phyloP scores from a whole-genome alignment of 768 basidiomycete genomes.

The Boletus speciosus region DNA sequence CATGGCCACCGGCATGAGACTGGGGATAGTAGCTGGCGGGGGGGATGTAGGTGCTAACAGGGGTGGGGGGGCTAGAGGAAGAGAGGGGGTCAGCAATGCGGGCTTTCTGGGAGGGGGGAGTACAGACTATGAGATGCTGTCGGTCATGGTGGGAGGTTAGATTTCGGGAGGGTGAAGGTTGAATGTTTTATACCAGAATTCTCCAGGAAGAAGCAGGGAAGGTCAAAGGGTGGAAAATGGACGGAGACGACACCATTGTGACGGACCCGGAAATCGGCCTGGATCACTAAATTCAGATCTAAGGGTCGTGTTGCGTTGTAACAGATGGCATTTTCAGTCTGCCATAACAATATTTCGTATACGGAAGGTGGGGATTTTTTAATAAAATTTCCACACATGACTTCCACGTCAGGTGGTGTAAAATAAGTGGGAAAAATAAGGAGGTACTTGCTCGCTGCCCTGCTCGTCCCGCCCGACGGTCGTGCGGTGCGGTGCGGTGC shows the following conservation, averaged over 20 bases:
- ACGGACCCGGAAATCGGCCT: conserved; percentile 40
- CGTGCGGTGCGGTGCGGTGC: background rate
- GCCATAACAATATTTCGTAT: conserved; percentile 40
- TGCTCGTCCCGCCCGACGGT: background rate
- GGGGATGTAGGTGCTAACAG: conserved; percentile 39
- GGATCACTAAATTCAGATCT: conserved; percentile 69
- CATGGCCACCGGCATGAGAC: conserved; percentile 32
- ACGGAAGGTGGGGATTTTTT: conserved; percentile 44
- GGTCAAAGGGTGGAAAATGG: conserved; percentile 38
- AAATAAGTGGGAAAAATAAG: conserved; percentile 19
- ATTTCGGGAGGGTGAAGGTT: conserved; percentile 34
- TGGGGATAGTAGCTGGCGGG: conserved; percentile 39
- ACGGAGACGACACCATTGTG: conserved; percentile 38
- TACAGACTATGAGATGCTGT: conserved; percentile 55
- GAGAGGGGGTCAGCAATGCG: conserved; percentile 18
- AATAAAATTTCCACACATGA: conserved; percentile 35
- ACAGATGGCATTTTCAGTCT: conserved; percentile 39
- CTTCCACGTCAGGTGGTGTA: conserved; percentile 28
- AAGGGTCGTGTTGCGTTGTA: conserved; percentile 62
- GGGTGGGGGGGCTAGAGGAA: conserved; percentile 33
- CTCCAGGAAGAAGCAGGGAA: conserved; percentile 30
- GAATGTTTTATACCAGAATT: conserved; percentile 50
- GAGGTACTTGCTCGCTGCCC: conserved; percentile 2
- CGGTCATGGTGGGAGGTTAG: conserved; percentile 46
- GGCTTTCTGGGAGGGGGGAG: conserved; percentile 6